Evolutionary conservation across 352 stramenopile genomes (phyloP).

Genomic region (Globisporangium spinosum): DNA sequence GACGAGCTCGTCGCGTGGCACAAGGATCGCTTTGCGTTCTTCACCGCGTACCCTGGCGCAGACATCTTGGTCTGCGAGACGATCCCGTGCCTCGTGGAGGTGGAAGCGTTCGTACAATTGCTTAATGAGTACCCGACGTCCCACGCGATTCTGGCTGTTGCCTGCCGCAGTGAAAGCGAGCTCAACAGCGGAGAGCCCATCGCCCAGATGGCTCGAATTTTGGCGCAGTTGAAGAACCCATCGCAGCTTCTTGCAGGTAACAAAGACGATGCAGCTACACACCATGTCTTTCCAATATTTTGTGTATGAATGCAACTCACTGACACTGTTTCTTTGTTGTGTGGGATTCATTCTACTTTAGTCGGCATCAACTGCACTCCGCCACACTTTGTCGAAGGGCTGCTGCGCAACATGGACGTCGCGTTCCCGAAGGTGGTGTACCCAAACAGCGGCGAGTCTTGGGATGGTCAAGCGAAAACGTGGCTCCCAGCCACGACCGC

Average conservation of each 20-base stretch:
- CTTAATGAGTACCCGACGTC: constrained; percentile 59
- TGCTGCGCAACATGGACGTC: constrained; percentile 47
- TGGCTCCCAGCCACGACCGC: constrained; percentile 54
- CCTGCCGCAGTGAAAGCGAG: constrained; percentile 52
- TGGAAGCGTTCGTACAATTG: constrained; percentile 71
- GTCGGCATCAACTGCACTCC: constrained; percentile 87
- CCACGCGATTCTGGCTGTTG: constrained; percentile 60
- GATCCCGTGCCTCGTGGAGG: constrained; percentile 80
- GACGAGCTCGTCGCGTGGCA: constrained; percentile 77
- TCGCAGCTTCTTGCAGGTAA: constrained; percentile 49
- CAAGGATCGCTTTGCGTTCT: constrained; percentile 65
- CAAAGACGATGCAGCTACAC: neutral
- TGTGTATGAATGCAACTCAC: neutral
- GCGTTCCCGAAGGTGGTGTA: constrained; percentile 65
- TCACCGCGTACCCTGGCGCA: constrained; percentile 41
- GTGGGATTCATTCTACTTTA: neutral
- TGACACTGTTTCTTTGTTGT: neutral
- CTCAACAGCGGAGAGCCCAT: constrained; percentile 73
- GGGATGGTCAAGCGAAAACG: constrained; percentile 64
- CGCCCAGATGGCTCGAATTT: constrained; percentile 31
- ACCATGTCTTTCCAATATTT: neutral
- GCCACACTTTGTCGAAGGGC: constrained; percentile 62
- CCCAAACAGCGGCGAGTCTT: constrained; percentile 84
- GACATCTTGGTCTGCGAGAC: constrained; percentile 87
- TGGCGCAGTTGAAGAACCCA: constrained; percentile 47